phyloP scores from a whole-genome alignment of 352 stramenopile genomes.

The Stramenopiles sp. region DNA sequence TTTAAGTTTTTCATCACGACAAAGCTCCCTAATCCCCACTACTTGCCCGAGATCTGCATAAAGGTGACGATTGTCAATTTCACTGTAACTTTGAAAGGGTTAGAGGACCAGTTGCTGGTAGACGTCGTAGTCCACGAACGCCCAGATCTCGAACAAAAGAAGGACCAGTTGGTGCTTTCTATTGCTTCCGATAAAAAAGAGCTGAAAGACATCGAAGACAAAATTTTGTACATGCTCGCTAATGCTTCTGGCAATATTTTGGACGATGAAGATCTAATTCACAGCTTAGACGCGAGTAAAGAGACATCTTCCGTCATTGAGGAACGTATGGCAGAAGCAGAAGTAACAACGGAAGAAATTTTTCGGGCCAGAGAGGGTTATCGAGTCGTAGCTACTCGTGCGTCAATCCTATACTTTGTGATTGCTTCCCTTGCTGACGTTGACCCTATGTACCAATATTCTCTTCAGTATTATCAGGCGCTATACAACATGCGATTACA shows the following conservation, averaged over 20 bases:
- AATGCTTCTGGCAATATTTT: conserved; percentile 77
- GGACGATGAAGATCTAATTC: conserved; percentile 75
- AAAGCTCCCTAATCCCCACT: conserved; percentile 75
- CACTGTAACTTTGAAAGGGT: conserved; percentile 63
- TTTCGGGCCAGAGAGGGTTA: conserved; percentile 68
- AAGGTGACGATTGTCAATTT: conserved; percentile 87
- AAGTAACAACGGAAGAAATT: conserved; percentile 65
- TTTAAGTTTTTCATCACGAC: conserved; percentile 82
- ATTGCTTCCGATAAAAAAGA: conserved; percentile 74
- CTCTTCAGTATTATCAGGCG: conserved; percentile 75
- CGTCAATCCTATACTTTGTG: conserved; percentile 78
- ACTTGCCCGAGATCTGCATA: conserved; percentile 80
- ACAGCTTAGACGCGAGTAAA: conserved; percentile 65
- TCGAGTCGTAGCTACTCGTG: conserved; percentile 58
- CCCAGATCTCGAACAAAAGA: conserved; percentile 67
- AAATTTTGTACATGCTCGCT: conserved; percentile 74
- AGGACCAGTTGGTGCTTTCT: conserved; percentile 68
- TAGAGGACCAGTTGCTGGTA: conserved; percentile 74
- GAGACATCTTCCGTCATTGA: conserved; percentile 65
- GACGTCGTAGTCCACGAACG: conserved; percentile 71
- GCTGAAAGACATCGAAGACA: conserved; percentile 79
- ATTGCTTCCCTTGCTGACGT: conserved; percentile 68
- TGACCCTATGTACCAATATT: conserved; percentile 83
- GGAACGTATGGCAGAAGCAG: conserved; percentile 58
- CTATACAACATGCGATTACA: conserved; percentile 67